Conservation (phyloP, 2,329 filamentous ascomycete species). For the Purpureocillium takamizusanense region DNA sequence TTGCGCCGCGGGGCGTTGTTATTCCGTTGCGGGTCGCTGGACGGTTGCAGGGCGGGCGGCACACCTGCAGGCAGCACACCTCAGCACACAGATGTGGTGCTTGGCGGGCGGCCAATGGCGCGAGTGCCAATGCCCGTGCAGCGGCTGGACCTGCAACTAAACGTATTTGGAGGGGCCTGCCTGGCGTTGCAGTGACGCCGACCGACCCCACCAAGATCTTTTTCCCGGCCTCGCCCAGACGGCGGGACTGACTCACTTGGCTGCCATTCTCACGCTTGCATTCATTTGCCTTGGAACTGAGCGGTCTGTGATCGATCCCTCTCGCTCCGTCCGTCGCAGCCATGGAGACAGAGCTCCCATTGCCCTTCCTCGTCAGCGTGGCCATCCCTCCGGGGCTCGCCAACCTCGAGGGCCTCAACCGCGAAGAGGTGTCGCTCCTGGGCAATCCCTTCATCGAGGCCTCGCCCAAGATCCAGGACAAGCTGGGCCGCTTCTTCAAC, state of each 20-base stretch:
- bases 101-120: too few relatives aligned
- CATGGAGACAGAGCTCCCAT: slow-evolving; percentile 57
- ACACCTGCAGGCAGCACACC: too few relatives aligned
- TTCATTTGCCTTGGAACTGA: not conserved
- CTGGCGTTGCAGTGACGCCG: not conserved
- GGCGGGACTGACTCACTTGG: slow-evolving; percentile 4
- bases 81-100: too few relatives aligned
- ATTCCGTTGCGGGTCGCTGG: too few relatives aligned
- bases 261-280: not conserved
- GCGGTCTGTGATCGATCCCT: not conserved
- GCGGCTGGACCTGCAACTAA: too few relatives aligned
- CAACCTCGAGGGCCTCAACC: slow-evolving; percentile 42
- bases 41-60: too few relatives aligned
- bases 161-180: slow-evolving; percentile 7
- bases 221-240: too few relatives aligned
- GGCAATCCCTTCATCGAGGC: slow-evolving; percentile 51
- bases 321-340: slow-evolving; percentile 5
- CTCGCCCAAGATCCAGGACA: slow-evolving; percentile 35
- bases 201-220: slow-evolving; percentile 10
- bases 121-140: not conserved
- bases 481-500: slow-evolving; percentile 37
- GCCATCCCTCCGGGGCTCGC: slow-evolving; percentile 39
- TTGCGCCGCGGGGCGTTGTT: not conserved
- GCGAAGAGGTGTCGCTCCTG: slow-evolving; percentile 48
- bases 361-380: slow-evolving; percentile 54